These are phyloP conservation scores for Aspergillus mulundensis DNA, from an alignment of 495 filamentous ascomycete genomes.

Conservation along the genomic window DNA sequence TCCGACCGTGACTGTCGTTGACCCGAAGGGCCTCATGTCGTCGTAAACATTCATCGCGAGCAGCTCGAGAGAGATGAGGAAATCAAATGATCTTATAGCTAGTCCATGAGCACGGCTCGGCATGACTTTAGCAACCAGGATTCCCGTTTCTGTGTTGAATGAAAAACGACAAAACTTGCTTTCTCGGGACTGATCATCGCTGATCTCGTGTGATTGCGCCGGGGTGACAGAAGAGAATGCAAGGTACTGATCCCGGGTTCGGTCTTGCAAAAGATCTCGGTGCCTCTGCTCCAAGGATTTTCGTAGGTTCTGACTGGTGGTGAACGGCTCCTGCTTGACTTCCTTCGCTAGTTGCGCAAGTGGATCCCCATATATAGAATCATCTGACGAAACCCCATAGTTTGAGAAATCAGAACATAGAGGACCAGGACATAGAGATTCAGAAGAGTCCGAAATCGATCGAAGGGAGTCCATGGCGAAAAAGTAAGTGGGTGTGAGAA, in stretches of 20 bases:
- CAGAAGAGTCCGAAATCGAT: slow-evolving; percentile 13
- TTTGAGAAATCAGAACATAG: slow-evolving; percentile 14
- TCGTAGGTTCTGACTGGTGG: slow-evolving; percentile 16
- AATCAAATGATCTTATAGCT: slow-evolving; percentile 17
- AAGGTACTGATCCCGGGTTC: slow-evolving; percentile 21
- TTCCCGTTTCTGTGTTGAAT: slow-evolving; percentile 19
- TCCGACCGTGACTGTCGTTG: slow-evolving; percentile 18
- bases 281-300: slow-evolving; percentile 15
- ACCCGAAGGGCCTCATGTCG: slow-evolving; percentile 20
- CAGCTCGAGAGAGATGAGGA: slow-evolving; percentile 15
- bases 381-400: slow-evolving; percentile 16
- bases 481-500: slow-evolving; percentile 13
- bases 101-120: slow-evolving; percentile 17
- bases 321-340: slow-evolving; percentile 15
- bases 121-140: slow-evolving; percentile 20
- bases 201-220: slow-evolving; percentile 15
- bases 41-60: slow-evolving; percentile 16
- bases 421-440: too few species aligned
- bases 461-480: slow-evolving; percentile 15
- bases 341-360: slow-evolving; percentile 15
- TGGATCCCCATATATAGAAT: slow-evolving; percentile 15
- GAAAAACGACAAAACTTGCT: slow-evolving; percentile 21
- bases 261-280: slow-evolving; percentile 19
- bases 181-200: slow-evolving; percentile 20
- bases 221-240: slow-evolving; percentile 20